Evolutionary conservation across 2,329 filamentous ascomycete genomes (phyloP).

Genomic region (Sarocladiaceae sp.): DNA sequence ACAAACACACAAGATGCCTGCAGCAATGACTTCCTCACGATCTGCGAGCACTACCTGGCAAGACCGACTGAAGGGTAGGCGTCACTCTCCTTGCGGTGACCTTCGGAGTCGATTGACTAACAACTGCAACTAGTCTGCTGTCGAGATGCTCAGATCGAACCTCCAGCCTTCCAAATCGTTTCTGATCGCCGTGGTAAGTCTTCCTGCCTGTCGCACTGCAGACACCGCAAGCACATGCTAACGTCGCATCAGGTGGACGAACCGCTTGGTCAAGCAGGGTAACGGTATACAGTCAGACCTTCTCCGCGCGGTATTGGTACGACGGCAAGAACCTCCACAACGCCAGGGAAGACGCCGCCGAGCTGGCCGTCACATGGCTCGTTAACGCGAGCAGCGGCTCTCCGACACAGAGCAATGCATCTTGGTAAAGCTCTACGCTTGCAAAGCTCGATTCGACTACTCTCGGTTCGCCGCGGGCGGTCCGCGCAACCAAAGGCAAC

Average conservation of each 20-base stretch:
- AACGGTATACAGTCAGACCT: slow-evolving; percentile 57
- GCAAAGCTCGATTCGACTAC: not conserved
- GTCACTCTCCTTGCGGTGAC: not conserved
- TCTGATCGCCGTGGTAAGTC: slow-evolving; percentile 61
- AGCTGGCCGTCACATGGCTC: slow-evolving; percentile 63
- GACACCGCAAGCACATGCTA: not conserved
- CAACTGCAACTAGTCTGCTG: slow-evolving; percentile 42
- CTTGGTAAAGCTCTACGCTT: not conserved
- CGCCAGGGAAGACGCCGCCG: slow-evolving; percentile 85
- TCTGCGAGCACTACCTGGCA: slow-evolving; percentile 33
- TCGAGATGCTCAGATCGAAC: slow-evolving; percentile 38
- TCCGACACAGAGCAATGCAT: slow-evolving; percentile 4
- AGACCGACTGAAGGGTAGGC: slow-evolving; percentile 42
- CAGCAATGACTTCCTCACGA: slow-evolving; percentile 8
- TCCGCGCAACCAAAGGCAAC: no score
- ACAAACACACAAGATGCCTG: not conserved
- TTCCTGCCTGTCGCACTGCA: not conserved
- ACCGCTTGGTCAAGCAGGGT: slow-evolving; percentile 87
- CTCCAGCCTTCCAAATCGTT: slow-evolving; percentile 56
- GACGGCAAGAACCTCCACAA: slow-evolving; percentile 84
- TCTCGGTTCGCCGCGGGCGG: no score
- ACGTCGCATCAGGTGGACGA: slow-evolving; percentile 58
- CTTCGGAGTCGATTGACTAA: not conserved
- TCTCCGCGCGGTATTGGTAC: slow-evolving; percentile 82
- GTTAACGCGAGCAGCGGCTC: slow-evolving; percentile 23